Evolutionary conservation across 2,329 filamentous ascomycete genomes (phyloP).

Genomic region (Chaetomium strumarium): DNA sequence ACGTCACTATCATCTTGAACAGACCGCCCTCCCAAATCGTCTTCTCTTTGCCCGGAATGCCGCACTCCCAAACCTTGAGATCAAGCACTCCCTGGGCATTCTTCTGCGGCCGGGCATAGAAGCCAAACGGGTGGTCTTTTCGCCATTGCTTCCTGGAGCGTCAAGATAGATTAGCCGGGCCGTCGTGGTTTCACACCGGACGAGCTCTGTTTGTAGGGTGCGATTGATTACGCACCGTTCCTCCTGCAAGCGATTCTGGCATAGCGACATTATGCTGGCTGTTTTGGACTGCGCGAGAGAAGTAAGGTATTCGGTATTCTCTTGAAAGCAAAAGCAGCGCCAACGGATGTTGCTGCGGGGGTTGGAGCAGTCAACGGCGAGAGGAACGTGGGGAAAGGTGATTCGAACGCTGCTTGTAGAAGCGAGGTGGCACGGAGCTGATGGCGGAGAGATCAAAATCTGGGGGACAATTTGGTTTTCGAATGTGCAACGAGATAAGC

Average conservation of each 20-base stretch:
- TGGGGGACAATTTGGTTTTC: too few species aligned
- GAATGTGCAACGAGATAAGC: background rate
- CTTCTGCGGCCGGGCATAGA: constrained; percentile 84
- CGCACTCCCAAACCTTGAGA: constrained; percentile 93
- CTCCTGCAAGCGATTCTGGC: constrained; percentile 79
- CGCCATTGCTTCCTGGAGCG: constrained; percentile 86
- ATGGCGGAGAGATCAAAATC: too few species aligned
- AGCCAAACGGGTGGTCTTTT: constrained; percentile 93
- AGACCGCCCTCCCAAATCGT: constrained; percentile 97
- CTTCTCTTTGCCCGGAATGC: constrained; percentile 91
- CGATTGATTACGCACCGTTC: constrained; percentile 59
- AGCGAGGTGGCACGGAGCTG: background rate
- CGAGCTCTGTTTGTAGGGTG: background rate
- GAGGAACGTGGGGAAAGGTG: background rate
- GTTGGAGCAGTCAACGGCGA: background rate
- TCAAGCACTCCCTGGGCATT: constrained; percentile 77
- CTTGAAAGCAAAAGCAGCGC: background rate
- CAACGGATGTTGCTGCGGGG: background rate
- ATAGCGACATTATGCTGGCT: constrained; percentile 65
- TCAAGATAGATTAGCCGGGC: constrained; percentile 11
- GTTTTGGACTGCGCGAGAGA: background rate
- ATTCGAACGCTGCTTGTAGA: background rate
- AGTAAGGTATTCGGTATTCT: background rate
- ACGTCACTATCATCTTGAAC: constrained; percentile 88
- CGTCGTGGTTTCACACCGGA: constrained; percentile 1